Evolutionary conservation across 208 protist species (phyloP), one percentile per base, ranked within the genome.

Genomic region (Crithidia thermophila): DNA sequence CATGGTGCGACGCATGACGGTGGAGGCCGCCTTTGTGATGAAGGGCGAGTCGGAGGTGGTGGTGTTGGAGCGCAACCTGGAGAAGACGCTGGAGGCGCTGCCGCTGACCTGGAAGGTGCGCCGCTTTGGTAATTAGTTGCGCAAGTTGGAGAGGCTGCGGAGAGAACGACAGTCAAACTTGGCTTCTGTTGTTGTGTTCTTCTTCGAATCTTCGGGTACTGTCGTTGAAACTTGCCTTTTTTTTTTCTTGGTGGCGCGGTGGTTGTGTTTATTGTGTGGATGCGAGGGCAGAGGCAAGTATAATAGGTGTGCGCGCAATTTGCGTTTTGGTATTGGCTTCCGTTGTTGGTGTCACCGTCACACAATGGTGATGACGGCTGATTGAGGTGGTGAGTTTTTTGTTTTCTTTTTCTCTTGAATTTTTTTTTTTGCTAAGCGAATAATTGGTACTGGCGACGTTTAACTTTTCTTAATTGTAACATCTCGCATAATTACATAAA

Each of bases 101-200:
- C 91, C 91, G n/a, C 67, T 94, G 57, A 89, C 75, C 74, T 96
- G 91, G 91, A 94, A 91, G 77, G 86, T 96, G 28, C 86, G 91
- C 36, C 91, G 91, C 59, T 96, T 96, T 61, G 91, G 91, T 60
- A 96, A 96, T 62, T 96, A 83, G 28, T 37, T 0, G 25, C 16
- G 1, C 25, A 25, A 42, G 18, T 50, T 40, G n/a, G n/a, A n/a
- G n/a, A n/a, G n/a, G n/a, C n/a, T n/a, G n/a, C n/a, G n/a, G n/a
- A n/a, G n/a, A n/a, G n/a, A n/a, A n/a, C n/a, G n/a, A n/a, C n/a
- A n/a, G n/a, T n/a, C n/a, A n/a, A n/a, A n/a, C n/a, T n/a, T n/a
- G n/a, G n/a, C n/a, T n/a, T n/a, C n/a, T n/a, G n/a, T n/a, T n/a
- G n/a, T n/a, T n/a, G n/a, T n/a, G n/a, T n/a, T n/a, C n/a, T n/a